phyloP scores from a whole-genome alignment of 441 rosid genomes.

The Erodium moschatum region DNA sequence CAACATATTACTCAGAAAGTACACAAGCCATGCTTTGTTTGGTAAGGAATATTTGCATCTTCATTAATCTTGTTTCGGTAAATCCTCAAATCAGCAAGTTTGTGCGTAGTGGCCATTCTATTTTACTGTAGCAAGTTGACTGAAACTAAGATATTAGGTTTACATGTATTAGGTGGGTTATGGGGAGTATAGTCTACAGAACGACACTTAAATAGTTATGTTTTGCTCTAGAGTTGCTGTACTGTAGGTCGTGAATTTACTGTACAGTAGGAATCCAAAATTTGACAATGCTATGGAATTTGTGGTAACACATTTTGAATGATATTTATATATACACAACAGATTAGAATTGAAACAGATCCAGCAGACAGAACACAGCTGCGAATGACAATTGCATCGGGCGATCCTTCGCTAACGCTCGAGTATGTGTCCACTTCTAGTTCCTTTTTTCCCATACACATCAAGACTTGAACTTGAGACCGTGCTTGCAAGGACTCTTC shows the following conservation, averaged over 20 bases:
- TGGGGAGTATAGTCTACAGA: not conserved
- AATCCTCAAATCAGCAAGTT: not conserved
- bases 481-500: too few species aligned
- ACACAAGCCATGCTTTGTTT: constrained; percentile 80
- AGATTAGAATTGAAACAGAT: constrained; percentile 95
- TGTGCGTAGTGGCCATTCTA: not conserved
- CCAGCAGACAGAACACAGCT: constrained; percentile 97
- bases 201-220: too few species aligned
- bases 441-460: not conserved
- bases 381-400: constrained; percentile 88
- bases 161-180: not conserved
- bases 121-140: not conserved
- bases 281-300: too few species aligned
- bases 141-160: not conserved
- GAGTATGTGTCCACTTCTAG: constrained; percentile 49
- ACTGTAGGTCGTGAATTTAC: too few species aligned
- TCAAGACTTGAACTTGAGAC: not conserved
- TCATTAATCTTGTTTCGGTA: not conserved
- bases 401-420: constrained; percentile 75
- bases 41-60: constrained; percentile 42
- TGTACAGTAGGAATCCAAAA: too few species aligned
- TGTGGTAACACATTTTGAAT: too few species aligned
- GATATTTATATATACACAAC: constrained; percentile 19
- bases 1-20: constrained; percentile 81
- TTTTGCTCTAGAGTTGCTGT: too few species aligned